phyloP scores from a whole-genome alignment of 148 eudicot genomes.

The Talinum fruticosum region DNA sequence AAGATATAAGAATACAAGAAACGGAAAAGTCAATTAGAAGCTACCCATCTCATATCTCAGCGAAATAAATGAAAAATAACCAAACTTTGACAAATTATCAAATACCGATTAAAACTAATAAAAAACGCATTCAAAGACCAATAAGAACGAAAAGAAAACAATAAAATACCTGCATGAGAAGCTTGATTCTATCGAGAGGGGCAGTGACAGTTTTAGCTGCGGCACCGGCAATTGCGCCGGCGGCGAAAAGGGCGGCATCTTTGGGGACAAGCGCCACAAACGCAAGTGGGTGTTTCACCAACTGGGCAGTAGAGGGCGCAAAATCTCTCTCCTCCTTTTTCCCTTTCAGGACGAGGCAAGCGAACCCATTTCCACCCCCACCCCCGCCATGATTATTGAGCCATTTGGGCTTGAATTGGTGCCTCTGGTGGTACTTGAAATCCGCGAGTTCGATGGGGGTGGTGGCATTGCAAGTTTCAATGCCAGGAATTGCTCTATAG shows the following conservation, averaged over 20 bases:
- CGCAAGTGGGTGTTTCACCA: constrained; percentile 63
- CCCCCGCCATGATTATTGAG: constrained; percentile 6
- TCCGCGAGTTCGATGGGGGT: constrained; percentile 20
- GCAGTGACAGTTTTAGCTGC: constrained; percentile 83
- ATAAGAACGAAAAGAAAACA: not conserved
- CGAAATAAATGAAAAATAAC: not conserved
- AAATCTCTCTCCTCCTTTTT: constrained; percentile 41
- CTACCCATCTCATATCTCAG: not conserved
- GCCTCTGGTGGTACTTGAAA: constrained; percentile 10
- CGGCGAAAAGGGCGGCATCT: constrained; percentile 68
- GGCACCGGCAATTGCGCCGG: constrained; percentile 88
- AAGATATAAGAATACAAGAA: not conserved
- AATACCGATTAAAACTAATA: not conserved
- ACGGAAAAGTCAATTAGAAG: not conserved
- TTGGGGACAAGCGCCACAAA: constrained; percentile 57
- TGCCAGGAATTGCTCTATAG: constrained; percentile 40
- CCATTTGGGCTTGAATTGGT: constrained; percentile 23
- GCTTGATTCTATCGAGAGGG: constrained; percentile 90
- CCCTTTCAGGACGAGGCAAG: constrained; percentile 40
- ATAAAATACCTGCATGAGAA: constrained; percentile 76
- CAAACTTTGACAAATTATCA: not conserved
- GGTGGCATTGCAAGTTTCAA: constrained; percentile 30
- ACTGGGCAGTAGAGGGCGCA: constrained; percentile 49
- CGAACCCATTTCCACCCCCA: constrained; percentile 29
- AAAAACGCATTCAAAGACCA: not conserved